Percentiles rank a stretch among this genome's conserved stretches.
Evolutionary conservation across 2,329 filamentous ascomycete genomes (phyloP).

Genomic region (Stachybotrys chlorohalonatus): DNA sequence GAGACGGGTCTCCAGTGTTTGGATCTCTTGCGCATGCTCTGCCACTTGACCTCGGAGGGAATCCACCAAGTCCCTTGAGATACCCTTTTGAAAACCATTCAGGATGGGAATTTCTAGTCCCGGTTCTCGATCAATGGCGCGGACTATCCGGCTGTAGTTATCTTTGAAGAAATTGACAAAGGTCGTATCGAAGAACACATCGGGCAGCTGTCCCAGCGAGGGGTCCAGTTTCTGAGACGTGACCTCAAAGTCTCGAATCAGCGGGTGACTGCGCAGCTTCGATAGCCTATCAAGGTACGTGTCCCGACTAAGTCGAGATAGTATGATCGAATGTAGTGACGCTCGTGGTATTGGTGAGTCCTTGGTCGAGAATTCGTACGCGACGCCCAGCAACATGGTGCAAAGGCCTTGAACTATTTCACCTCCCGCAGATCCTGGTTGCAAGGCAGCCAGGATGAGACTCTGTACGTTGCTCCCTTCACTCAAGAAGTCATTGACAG

Average conservation of each 20-base stretch:
- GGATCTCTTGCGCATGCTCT: constrained; percentile 52
- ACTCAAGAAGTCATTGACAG: constrained; percentile 83
- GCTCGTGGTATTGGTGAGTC: constrained; percentile 83
- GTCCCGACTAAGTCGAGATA: constrained; percentile 71
- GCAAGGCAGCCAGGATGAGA: constrained; percentile 63
- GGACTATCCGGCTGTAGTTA: constrained; percentile 77
- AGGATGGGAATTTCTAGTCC: constrained; percentile 76
- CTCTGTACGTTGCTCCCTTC: constrained; percentile 91
- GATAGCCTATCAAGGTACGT: constrained; percentile 77
- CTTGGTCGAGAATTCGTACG: constrained; percentile 96
- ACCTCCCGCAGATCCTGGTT: constrained; percentile 48
- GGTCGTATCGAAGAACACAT: constrained; percentile 74
- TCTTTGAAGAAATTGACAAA: constrained; percentile 96
- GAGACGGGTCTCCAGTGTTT: constrained; percentile 43
- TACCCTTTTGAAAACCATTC: constrained; percentile 76
- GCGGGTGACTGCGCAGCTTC: constrained; percentile 65
- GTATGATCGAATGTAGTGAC: constrained; percentile 70
- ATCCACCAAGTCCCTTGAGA: constrained; percentile 91
- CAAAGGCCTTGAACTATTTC: constrained; percentile 72
- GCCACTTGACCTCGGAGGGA: constrained; percentile 68
- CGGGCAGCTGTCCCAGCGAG: constrained; percentile 49
- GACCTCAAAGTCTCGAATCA: constrained; percentile 85
- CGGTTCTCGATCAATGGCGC: constrained; percentile 85
- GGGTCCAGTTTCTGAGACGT: constrained; percentile 58
- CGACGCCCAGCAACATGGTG: constrained; percentile 73